Base-by-base conservation (phyloP, 441 rosid genomes). In the Gossypium laxum region DNA sequence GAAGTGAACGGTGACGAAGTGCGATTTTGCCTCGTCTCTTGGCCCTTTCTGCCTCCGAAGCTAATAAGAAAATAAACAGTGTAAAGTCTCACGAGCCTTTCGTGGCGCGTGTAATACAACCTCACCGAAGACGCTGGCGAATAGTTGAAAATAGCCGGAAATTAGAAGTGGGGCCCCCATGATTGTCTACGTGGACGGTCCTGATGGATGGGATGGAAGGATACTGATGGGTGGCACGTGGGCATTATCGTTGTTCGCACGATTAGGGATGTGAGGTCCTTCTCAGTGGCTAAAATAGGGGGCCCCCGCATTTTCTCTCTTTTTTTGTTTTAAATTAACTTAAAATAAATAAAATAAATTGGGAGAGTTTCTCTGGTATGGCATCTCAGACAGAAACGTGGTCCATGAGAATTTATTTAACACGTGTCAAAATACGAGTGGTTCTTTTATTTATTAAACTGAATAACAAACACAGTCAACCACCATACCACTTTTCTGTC, bases 1-100 rank as follows among this genome's bases (percentile, higher is more conserved):
- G 45, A 60, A 66, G 77, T 59, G 76, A 77, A 56, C 71, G 81
- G 82, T 62, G 75, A 72, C 70, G 65, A 67, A 78, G 79, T 51
- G 76, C 72, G 70, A 57, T 62, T 12, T 57, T 72, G 69, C 55
- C 70, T 51, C 61, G 69, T 32, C 71, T 56, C 17, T 59, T 28
- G 52, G 58, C 62, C 72, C 22, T 54, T 70, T 15, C 52, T 32
- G 57, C 61, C 69, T 41, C 67, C 45, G 75, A 18, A 48, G 58
- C 47, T 67, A 28, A 24, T 66, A 72, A 70, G 73, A 72, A 56
- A 56, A 67, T 67, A 77, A 59, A 74, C 34, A 70, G 75, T 72
- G 66, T 68, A 18, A 48, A 11, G 12, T 24, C 21, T 43, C 82
- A 74, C 75, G 70, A 77, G 72, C 69, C 24, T 3, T 1, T 1